Conservation (phyloP, 78 protist species). For the Dictyostelium intermedium region DNA sequence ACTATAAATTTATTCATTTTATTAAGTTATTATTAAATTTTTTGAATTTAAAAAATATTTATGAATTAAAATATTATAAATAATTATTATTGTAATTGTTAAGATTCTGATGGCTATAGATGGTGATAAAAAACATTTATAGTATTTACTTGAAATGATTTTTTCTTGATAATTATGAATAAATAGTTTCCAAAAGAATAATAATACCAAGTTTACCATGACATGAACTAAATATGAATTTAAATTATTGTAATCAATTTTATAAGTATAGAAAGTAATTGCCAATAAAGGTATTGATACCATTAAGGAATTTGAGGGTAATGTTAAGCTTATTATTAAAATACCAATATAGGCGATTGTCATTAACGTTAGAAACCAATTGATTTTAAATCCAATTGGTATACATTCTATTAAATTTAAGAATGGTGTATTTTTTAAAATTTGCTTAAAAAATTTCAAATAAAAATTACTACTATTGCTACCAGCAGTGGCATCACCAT, state of each 20-base stretch:
- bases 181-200: neutral
- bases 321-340: neutral
- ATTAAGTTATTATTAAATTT: neutral
- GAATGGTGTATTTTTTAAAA: neutral
- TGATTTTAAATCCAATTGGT: neutral
- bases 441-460: neutral
- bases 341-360: neutral
- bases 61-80: neutral
- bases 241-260: neutral
- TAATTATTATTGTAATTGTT: neutral
- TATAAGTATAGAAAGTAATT: neutral
- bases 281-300: neutral
- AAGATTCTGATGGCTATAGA: neutral
- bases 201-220: neutral
- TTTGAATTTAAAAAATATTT: neutral
- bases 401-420: neutral
- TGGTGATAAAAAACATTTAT: neutral
- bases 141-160: neutral
- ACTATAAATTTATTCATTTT: neutral
- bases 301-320: neutral
- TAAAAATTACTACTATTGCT: neutral
- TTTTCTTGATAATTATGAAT: neutral
- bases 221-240: neutral
- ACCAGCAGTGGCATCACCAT: too few species aligned
- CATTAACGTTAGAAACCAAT: neutral